Evolutionary conservation across 2,329 filamentous ascomycete genomes (phyloP), one percentile per base, ranked within the genome.

Genomic region (Talaromyces verruculosus): DNA sequence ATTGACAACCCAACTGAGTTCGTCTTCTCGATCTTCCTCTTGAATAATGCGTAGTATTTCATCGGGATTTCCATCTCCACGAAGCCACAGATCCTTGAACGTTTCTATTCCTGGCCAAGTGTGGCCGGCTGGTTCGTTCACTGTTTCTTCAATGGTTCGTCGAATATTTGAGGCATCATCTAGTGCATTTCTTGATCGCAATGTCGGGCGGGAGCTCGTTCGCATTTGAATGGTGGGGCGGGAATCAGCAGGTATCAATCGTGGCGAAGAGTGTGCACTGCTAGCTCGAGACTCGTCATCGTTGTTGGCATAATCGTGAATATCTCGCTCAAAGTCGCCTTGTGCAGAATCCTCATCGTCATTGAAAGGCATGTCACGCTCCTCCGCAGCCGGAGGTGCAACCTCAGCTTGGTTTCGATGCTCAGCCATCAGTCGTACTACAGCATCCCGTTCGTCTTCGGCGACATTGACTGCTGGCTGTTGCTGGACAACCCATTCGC

Each of bases 401-500:
- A 72, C 72, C 8, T 74, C 72, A 22, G 72, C 69, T 45, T 73
- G 73, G 65, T 77, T 78, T 33, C 72, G 73, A 67, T 77, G 77
- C 65, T 78, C 79, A 7, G 78, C 78, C 59, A 80, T 76, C 43
- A 80, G 65, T 63, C 82, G 82, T n/a, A 79, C 78, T 7, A 82
- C 85, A 11, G 84, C 87, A 73, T 78, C 82, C 67, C 77, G 83
- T 72, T 75, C 80, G 10, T 74, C 76, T 69, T 78, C 89, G 0
- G 88, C 89, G 82, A 95, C 89, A 72, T 96, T 96, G 71, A 95
- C 90, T 69, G 93, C 89, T 5, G 94, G 95, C 75, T 99, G 95
- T 76, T 99, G 95, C 76, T 99, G 95, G 10, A 99, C 93, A 61
- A 99, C 95, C 85, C 97, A 99, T 80, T 99, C 95, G 57, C 96